Evolutionary conservation across 2,329 filamentous ascomycete genomes (phyloP).

Genomic region (Cercospora sesami): DNA sequence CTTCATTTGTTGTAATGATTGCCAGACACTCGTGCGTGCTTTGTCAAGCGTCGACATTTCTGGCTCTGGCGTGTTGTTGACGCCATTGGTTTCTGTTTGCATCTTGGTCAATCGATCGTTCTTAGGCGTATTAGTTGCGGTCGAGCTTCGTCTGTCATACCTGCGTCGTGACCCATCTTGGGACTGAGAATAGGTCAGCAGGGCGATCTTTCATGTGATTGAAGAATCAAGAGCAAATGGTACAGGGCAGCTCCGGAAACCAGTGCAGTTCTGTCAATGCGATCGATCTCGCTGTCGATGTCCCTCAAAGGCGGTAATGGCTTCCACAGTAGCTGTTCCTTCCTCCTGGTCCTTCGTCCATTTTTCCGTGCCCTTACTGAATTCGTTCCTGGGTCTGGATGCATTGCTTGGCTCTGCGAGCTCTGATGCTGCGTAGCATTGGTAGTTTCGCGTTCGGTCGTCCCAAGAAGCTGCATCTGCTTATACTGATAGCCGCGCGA

Average conservation of each 20-base stretch:
- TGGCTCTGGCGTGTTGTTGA: constrained; percentile 22
- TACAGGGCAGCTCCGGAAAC: background rate
- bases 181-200: constrained; percentile 11
- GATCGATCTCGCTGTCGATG: background rate
- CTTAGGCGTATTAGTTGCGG: background rate
- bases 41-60: constrained; percentile 31
- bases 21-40: constrained; percentile 25
- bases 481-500: background rate
- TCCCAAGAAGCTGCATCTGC: background rate
- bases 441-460: background rate
- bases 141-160: constrained; percentile 8
- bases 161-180: constrained; percentile 11
- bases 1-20: constrained; percentile 33
- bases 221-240: background rate
- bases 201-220: background rate
- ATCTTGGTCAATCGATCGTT: constrained; percentile 1
- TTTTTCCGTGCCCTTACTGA: background rate
- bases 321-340: background rate
- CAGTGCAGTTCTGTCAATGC: background rate
- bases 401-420: background rate
- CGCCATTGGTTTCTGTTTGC: constrained; percentile 16
- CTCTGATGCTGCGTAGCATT: background rate
- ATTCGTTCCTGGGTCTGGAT: background rate
- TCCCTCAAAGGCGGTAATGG: constrained; percentile 11
- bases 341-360: background rate